phyloP scores from a whole-genome alignment of 2,329 filamentous ascomycete species.

The Botrytis fragariae region DNA sequence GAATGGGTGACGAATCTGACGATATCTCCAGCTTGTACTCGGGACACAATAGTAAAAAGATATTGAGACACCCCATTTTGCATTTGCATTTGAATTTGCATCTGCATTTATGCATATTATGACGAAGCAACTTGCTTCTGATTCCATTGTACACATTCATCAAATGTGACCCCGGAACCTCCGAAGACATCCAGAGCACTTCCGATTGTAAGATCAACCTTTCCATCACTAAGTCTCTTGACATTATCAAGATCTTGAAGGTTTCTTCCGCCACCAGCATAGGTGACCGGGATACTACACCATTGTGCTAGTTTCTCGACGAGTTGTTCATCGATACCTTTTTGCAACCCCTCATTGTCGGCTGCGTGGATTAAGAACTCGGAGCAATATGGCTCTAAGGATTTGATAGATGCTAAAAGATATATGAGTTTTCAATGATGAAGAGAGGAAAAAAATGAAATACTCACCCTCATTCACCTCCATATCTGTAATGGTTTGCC shows the following conservation, averaged over 20 bases:
- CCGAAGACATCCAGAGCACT: conserved; percentile 97
- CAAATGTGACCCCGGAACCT: conserved; percentile 79
- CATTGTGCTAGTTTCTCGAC: conserved; percentile 75
- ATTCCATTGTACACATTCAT: conserved; percentile 91
- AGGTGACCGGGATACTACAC: conserved; percentile 92
- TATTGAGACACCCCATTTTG: background rate
- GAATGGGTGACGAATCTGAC: background rate
- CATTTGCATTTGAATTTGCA: conserved; percentile 3
- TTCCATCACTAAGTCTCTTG: conserved; percentile 71
- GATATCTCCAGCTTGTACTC: background rate
- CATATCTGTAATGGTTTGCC: conserved; percentile 97
- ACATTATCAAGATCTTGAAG: conserved; percentile 82
- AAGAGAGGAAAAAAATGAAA: conserved; percentile 5
- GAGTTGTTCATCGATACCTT: conserved; percentile 83
- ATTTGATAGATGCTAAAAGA: conserved; percentile 68
- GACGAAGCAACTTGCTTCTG: conserved; percentile 42
- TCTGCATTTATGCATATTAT: background rate
- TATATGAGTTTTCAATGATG: conserved; percentile 21
- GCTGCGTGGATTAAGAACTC: conserved; percentile 97
- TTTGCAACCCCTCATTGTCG: conserved; percentile 91
- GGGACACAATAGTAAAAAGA: background rate
- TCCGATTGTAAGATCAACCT: conserved; percentile 90
- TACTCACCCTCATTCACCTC: conserved; percentile 77
- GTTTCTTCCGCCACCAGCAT: conserved; percentile 87
- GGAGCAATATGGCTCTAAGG: conserved; percentile 86